Base-by-base conservation (phyloP, 2,329 filamentous ascomycete genomes). In the Scedosporium dehoogii region DNA sequence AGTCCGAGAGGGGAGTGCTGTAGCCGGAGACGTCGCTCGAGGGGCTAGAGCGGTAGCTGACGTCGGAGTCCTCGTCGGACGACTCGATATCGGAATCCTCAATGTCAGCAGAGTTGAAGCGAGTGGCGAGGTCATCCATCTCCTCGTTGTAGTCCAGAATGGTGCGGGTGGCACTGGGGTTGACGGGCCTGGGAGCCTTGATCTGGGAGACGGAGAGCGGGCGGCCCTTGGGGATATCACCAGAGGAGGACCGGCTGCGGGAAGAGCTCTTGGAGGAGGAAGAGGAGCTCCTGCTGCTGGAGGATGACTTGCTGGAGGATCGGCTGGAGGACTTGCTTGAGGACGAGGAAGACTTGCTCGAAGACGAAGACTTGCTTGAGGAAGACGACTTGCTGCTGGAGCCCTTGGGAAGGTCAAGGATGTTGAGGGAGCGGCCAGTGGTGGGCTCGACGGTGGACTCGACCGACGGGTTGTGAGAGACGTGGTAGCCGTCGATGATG, bases 401-500 rank as follows among this genome's bases (percentile, higher is more conserved):
- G 64, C 71, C 70, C 42, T 69, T 83, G 74, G 92, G 90, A 65
- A 96, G 90, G 76, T 97, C 92, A 76, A 99, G 91, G 78, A 96
- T 91, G 85, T 99, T 99, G 70, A 99, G 85, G 78, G 92, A 91
- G 76, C 94, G 93, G 79, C 92, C 91, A 63, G 94, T 97, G 75
- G 92, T 97, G 74, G 93, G 92, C 83, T 99, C 94, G 68, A 90
- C 88, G 73, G 90, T 96, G 73, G 89, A 93, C 72, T 89, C 82
- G 75, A 92, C 88, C 75, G 90, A 90, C 69, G 93, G 92, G 80
- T 97, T 94, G 84, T 97, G 93, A 65, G 92, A 92, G 75, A 96
- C 89, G 77, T 97, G 92, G 86, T 97, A 97, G 70, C 94, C 94
- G 76, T 99, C 94, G 76, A 97, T 94, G 86, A 97, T 97, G 84